Evolutionary conservation across 2,329 filamentous ascomycete species (phyloP).

Genomic region (Colletotrichum phormii): DNA sequence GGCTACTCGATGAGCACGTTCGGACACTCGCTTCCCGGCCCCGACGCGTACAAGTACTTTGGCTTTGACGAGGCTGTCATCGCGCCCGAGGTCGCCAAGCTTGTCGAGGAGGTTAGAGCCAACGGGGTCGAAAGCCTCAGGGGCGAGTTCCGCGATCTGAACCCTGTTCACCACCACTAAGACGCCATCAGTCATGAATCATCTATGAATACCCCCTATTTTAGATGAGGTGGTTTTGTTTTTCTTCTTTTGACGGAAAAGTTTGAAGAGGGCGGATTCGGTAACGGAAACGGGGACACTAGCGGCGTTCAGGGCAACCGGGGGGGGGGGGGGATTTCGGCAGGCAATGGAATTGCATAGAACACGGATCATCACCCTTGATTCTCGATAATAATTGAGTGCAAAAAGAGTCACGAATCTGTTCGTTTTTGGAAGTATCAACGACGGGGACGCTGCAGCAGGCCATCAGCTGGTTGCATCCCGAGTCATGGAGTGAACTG

Average conservation of each 20-base stretch:
- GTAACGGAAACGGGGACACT: neutral
- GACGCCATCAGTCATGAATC: neutral
- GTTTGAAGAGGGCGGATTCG: neutral
- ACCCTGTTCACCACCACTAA: constrained; percentile 35
- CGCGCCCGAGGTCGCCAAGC: constrained; percentile 47
- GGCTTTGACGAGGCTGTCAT: constrained; percentile 60
- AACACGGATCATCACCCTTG: constrained; percentile 32
- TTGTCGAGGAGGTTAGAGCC: constrained; percentile 41
- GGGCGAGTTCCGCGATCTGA: constrained; percentile 43
- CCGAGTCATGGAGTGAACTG: constrained; percentile 23
- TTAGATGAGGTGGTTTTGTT: neutral
- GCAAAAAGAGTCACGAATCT: neutral
- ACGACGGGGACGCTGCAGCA: neutral
- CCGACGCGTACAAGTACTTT: constrained; percentile 64
- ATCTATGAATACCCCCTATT: too few species aligned
- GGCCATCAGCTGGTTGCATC: neutral
- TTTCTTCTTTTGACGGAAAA: neutral
- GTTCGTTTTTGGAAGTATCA: neutral
- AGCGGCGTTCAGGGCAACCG: constrained; percentile 21
- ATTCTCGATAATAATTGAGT: constrained; percentile 14
- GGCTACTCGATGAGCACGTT: constrained; percentile 65
- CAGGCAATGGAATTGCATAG: constrained; percentile 18
- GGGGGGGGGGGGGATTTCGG: constrained; percentile 8
- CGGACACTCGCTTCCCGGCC: constrained; percentile 66
- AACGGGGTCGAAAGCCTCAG: constrained; percentile 40